phyloP scores from a whole-genome alignment of 2,329 filamentous ascomycete genomes.

The Teratosphaeria pseudoeucalypti region DNA sequence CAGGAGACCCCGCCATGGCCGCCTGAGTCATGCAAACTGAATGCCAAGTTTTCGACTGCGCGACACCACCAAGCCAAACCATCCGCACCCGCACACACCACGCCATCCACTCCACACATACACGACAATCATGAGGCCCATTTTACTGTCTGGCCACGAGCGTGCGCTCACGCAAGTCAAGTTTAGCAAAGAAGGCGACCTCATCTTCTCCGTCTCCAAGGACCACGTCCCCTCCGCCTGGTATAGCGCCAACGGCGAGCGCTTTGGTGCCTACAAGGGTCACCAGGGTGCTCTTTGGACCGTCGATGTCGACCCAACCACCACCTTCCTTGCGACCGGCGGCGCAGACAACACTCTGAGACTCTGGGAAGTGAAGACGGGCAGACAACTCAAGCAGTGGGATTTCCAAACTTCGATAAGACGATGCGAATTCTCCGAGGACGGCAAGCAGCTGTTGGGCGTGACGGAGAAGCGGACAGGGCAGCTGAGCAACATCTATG shows the following conservation, averaged over 20 bases:
- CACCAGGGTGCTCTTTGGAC: slow-evolving; percentile 99
- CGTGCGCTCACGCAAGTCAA: slow-evolving; percentile 25
- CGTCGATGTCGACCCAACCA: slow-evolving; percentile 88
- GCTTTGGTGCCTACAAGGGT: slow-evolving; percentile 89
- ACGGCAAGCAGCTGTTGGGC: slow-evolving; percentile 79
- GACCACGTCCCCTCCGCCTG: slow-evolving; percentile 95
- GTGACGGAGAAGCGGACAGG: slow-evolving; percentile 99
- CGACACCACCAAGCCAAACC: background rate
- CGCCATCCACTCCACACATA: slow-evolving; percentile 1
- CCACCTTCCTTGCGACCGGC: slow-evolving; percentile 83
- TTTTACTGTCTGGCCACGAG: slow-evolving; percentile 84
- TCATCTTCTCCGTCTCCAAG: slow-evolving; percentile 92
- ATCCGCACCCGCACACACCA: background rate
- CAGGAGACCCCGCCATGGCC: background rate
- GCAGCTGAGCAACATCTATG: slow-evolving; percentile 85
- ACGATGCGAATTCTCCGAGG: slow-evolving; percentile 93
- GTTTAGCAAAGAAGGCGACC: slow-evolving; percentile 89
- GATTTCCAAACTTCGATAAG: slow-evolving; percentile 96
- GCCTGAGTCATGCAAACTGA: background rate
- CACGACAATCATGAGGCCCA: slow-evolving; percentile 74
- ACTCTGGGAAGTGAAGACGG: slow-evolving; percentile 90
- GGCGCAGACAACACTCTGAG: slow-evolving; percentile 97
- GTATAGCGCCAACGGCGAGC: slow-evolving; percentile 96
- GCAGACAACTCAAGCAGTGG: slow-evolving; percentile 91
- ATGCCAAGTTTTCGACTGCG: background rate